These are phyloP conservation scores for Hymenoscyphus repandus DNA, from an alignment of 2,329 filamentous ascomycete genomes.

Conservation along the genomic window DNA sequence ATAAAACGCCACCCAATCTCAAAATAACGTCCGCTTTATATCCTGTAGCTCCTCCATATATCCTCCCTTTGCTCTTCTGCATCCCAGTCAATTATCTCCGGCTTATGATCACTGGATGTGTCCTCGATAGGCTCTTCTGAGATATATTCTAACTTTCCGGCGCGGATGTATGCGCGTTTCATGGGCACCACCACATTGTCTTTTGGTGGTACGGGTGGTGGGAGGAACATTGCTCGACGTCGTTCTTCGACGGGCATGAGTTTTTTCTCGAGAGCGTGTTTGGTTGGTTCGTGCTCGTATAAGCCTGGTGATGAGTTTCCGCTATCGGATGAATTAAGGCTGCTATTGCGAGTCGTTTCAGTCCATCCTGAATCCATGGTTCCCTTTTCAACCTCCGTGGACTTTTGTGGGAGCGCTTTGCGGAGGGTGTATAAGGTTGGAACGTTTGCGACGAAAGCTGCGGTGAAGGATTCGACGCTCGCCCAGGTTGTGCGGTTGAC, in stretches of 20 bases:
- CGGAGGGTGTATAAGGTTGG: slow-evolving; percentile 5
- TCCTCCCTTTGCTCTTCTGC: too few relatives aligned
- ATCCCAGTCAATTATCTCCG: not conserved
- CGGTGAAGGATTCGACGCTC: slow-evolving; percentile 13
- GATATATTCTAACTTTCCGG: too few relatives aligned
- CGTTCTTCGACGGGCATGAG: slow-evolving; percentile 2
- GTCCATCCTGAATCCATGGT: not conserved
- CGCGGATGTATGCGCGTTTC: not conserved
- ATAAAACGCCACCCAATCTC: too few relatives aligned
- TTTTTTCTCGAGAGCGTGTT: not conserved
- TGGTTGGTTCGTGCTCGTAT: not conserved
- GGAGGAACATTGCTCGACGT: slow-evolving; percentile 3
- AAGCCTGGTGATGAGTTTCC: not conserved
- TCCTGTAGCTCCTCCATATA: too few relatives aligned
- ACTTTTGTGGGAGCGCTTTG: not conserved
- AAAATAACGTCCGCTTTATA: too few relatives aligned
- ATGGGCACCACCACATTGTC: not conserved
- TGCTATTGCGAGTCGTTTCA: too few relatives aligned
- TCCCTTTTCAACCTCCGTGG: not conserved
- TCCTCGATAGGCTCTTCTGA: too few relatives aligned
- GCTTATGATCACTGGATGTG: not conserved
- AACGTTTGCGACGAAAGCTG: slow-evolving; percentile 14
- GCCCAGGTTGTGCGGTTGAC: slow-evolving; percentile 13
- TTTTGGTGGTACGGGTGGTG: not conserved
- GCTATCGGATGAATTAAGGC: not conserved